Percentiles rank a stretch among this genome's conserved stretches.
Conservation (phyloP, 345 rosid species). For the Mallotus nudiflorus region DNA sequence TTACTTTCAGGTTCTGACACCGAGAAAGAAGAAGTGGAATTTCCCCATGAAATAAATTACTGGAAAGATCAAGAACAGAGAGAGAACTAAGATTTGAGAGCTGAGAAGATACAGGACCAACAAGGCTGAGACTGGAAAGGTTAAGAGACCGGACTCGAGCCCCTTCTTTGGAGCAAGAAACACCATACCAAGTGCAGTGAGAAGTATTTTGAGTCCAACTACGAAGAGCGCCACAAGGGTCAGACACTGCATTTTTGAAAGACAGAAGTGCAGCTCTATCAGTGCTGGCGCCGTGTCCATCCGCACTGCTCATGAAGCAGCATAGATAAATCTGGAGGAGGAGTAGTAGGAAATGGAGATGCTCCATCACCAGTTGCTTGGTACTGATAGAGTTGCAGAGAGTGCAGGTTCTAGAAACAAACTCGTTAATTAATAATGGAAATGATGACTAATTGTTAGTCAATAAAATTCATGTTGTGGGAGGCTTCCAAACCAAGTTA, state of each 20-base stretch:
- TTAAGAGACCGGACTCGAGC: not conserved
- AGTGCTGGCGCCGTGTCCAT: not conserved
- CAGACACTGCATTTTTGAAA: conserved; percentile 20
- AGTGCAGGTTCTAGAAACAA: too few relatives aligned
- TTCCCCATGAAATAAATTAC: conserved; percentile 20
- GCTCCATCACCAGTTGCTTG: not conserved
- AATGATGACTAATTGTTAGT: too few relatives aligned
- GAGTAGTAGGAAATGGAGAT: not conserved
- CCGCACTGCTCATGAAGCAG: not conserved
- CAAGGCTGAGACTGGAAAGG: not conserved
- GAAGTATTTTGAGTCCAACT: conserved; percentile 25
- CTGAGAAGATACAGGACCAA: not conserved
- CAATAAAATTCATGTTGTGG: too few relatives aligned
- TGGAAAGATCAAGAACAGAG: not conserved
- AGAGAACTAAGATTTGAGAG: conserved; percentile 28
- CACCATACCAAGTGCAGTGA: conserved; percentile 26
- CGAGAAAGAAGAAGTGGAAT: conserved; percentile 7
- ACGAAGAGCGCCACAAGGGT: conserved; percentile 26
- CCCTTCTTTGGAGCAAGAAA: conserved; percentile 5
- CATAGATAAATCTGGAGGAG: not conserved
- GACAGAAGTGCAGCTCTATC: conserved; percentile 29
- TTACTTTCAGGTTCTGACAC: not conserved
- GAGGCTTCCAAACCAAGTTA: too few relatives aligned
- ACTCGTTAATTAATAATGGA: too few relatives aligned
- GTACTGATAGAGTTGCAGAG: not conserved